Evolutionary conservation across 1,284 basidiomycete genomes (phyloP).

Genomic region (Pholiota adiposa): DNA sequence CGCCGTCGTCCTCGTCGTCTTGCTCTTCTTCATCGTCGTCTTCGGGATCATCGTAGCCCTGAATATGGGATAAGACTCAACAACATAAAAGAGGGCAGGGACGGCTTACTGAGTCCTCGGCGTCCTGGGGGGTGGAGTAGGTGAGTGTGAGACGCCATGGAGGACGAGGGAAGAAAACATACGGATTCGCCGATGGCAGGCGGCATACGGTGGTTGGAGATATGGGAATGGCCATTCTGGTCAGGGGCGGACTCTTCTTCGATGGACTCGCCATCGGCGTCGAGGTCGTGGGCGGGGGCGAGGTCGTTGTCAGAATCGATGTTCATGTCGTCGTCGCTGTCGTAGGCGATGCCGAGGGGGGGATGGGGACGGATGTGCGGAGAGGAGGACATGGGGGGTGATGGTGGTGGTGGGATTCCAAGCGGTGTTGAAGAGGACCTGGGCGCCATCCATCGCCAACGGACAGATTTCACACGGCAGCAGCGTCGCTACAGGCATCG

Average conservation of each 20-base stretch:
- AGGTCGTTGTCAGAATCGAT: slow-evolving; percentile 46
- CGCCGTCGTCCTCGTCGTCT: slow-evolving; percentile 70
- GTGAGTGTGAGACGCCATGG: slow-evolving; percentile 16
- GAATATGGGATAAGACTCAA: slow-evolving; percentile 24
- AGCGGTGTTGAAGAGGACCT: slow-evolving; percentile 42
- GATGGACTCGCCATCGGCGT: slow-evolving; percentile 55
- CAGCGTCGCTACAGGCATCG: slow-evolving; percentile 66
- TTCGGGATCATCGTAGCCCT: slow-evolving; percentile 73
- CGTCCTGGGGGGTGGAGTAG: slow-evolving; percentile 43
- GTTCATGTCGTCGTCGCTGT: slow-evolving; percentile 53
- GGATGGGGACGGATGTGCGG: slow-evolving; percentile 34
- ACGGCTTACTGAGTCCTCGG: slow-evolving; percentile 69
- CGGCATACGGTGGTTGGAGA: slow-evolving; percentile 29
- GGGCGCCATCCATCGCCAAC: slow-evolving; percentile 63
- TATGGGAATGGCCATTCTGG: slow-evolving; percentile 30
- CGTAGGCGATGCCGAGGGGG: slow-evolving; percentile 48
- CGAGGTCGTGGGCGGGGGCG: slow-evolving; percentile 43
- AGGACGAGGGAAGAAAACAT: slow-evolving; percentile 21
- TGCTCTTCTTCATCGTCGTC: slow-evolving; percentile 58
- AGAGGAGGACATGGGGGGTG: slow-evolving; percentile 38
- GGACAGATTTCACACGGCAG: slow-evolving; percentile 69
- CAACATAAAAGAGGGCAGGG: slow-evolving; percentile 24
- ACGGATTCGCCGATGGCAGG: slow-evolving; percentile 39
- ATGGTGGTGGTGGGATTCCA: slow-evolving; percentile 42
- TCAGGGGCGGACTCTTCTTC: slow-evolving; percentile 46